Evolutionary conservation across 78 protist genomes (phyloP).

Genomic region (Pelomyxa schiedti): DNA sequence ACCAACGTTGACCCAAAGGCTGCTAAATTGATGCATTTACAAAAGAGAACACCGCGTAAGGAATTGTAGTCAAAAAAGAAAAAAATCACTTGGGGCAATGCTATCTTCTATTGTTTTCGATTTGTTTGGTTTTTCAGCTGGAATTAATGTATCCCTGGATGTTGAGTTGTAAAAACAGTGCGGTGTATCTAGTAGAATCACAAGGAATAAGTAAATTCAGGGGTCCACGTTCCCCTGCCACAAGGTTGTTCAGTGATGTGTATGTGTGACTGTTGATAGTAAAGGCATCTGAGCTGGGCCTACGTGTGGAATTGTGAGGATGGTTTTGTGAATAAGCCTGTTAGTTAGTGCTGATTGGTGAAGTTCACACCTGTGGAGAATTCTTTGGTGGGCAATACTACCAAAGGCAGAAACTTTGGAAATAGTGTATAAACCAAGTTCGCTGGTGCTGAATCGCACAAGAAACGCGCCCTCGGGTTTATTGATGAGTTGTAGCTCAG

Average conservation of each 20-base stretch:
- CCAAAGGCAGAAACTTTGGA: slow-evolving; percentile 43
- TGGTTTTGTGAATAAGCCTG: not conserved
- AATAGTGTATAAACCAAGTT: slow-evolving; percentile 49
- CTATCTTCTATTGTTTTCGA: too few species aligned
- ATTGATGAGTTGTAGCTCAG: slow-evolving; percentile 26
- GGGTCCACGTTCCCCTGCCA: slow-evolving; percentile 44
- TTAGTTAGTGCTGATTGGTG: not conserved
- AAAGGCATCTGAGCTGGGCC: slow-evolving; percentile 31
- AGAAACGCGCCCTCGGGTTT: slow-evolving; percentile 58
- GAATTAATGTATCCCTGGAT: not conserved
- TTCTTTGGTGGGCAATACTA: slow-evolving; percentile 44
- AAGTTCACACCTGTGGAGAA: slow-evolving; percentile 29
- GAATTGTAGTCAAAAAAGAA: too few species aligned
- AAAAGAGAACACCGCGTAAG: too few species aligned
- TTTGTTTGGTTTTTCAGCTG: too few species aligned
- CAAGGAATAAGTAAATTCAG: slow-evolving; percentile 45
- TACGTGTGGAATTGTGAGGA: too few species aligned
- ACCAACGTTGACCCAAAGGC: too few species aligned
- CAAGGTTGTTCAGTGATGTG: slow-evolving; percentile 32
- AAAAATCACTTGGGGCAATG: too few species aligned
- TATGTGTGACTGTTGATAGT: slow-evolving; percentile 35
- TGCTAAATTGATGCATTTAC: too few species aligned
- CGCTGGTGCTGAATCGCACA: slow-evolving; percentile 49
- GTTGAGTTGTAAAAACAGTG: slow-evolving; percentile 13
- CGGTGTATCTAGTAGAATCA: slow-evolving; percentile 35